Percentiles rank a stretch among this genome's conserved stretches.
These are phyloP conservation scores for Neurospora cerealis DNA, from an alignment of 495 filamentous ascomycete genomes.

Conservation along the genomic window DNA sequence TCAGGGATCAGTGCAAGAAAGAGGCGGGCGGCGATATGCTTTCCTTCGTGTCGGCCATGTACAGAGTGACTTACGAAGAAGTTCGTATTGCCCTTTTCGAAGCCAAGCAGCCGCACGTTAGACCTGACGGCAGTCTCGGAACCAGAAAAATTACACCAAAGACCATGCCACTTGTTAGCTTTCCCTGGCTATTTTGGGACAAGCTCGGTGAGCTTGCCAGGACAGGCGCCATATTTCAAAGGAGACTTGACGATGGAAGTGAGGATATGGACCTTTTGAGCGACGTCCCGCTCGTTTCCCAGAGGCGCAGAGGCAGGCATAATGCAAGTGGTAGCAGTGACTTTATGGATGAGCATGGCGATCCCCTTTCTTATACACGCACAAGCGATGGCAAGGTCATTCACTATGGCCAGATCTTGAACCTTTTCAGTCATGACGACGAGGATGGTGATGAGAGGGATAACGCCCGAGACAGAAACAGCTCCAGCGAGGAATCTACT, in stretches of 20 bases:
- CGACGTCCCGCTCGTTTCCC: not conserved
- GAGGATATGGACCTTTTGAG: conserved; percentile 1
- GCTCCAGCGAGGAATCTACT: not conserved
- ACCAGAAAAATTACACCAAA: conserved; percentile 29
- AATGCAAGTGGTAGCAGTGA: not conserved
- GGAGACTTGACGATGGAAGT: not conserved
- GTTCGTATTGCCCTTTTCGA: conserved; percentile 45
- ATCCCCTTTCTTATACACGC: conserved; percentile 2
- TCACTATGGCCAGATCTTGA: conserved; percentile 24
- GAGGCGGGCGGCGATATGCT: conserved; percentile 52
- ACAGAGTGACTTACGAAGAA: conserved; percentile 67
- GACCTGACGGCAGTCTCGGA: conserved; percentile 25
- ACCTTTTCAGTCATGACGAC: conserved; percentile 20
- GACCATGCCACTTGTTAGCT: conserved; percentile 75
- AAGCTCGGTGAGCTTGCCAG: conserved; percentile 64
- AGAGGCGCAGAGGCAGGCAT: not conserved
- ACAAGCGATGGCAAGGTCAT: conserved; percentile 18
- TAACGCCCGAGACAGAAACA: not conserved
- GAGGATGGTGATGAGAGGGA: conserved; percentile 7
- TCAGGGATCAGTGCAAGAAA: conserved; percentile 52
- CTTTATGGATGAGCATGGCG: not conserved
- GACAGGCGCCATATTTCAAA: not conserved
- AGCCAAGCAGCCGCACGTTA: conserved; percentile 24
- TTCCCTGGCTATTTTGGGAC: conserved; percentile 79
- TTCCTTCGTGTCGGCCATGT: conserved; percentile 78